Conservation (phyloP, 2,329 filamentous ascomycete genomes). For the Oidium heveae region DNA sequence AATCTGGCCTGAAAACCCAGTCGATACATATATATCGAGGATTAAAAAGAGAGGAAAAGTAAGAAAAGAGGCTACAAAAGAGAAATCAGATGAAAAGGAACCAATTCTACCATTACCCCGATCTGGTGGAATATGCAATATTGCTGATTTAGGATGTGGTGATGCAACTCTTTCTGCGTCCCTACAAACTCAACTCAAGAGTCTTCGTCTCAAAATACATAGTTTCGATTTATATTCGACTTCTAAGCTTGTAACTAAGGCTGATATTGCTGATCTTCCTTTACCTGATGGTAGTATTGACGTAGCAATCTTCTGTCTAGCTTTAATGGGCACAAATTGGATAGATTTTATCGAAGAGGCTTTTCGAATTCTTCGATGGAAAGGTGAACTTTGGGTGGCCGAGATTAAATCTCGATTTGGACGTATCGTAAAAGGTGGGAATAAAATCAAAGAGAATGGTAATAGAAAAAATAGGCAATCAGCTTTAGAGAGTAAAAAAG, state of each 20-base stretch:
- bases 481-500: constrained; percentile 20
- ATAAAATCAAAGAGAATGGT: constrained; percentile 35
- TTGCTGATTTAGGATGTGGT: constrained; percentile 84
- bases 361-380: constrained; percentile 71
- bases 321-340: constrained; percentile 98
- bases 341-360: constrained; percentile 89
- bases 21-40: constrained; percentile 58
- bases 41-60: constrained; percentile 42
- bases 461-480: constrained; percentile 35
- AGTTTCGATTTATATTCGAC: constrained; percentile 74
- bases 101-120: constrained; percentile 31
- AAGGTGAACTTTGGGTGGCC: constrained; percentile 88
- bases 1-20: constrained; percentile 90
- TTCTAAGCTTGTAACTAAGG: constrained; percentile 52
- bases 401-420: constrained; percentile 91
- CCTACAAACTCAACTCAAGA: constrained; percentile 35
- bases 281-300: constrained; percentile 52
- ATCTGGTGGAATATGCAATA: constrained; percentile 44
- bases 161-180: constrained; percentile 58
- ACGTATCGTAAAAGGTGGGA: constrained; percentile 23
- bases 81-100: constrained; percentile 3
- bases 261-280: constrained; percentile 71
- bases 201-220: constrained; percentile 47
- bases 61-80: constrained; percentile 7
- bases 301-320: constrained; percentile 81